Evolutionary conservation across 352 stramenopile genomes (phyloP), one percentile per base, ranked within the genome.

Genomic region (Phytophthora chlamydospora): DNA sequence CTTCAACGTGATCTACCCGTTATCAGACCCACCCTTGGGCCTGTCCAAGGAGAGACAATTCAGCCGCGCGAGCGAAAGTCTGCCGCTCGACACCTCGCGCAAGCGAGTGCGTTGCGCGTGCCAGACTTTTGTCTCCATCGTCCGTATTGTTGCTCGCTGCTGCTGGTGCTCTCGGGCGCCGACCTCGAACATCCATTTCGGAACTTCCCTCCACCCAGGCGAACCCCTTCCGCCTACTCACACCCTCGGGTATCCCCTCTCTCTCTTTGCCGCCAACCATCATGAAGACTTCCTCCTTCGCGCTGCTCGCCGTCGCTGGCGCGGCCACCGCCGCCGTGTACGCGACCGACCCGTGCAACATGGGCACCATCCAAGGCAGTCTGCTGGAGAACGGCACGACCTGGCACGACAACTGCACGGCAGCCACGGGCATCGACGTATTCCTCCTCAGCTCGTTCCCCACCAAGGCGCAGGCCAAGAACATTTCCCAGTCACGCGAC

Each of bases 381-480:
- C 58, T 90, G 21, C 72, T 77, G 21, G 6, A 68, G 17, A 90
- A 90, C 56, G 77, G 65, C 31, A 90, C 81, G 4, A 48, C 57
- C 33, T 76, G 73, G 50, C 73, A 73, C 36, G 62, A 66, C 6
- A 76, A 47, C 31, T 81, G 73, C 36, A 27, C 39, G 31, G 17
- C 31, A 13, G 62, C 63, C 24, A 83, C 76, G 1, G 77, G 77
- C 38, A 56, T 78, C n/a, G 73, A 90, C 50, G 79, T 90, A 27
- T 90, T 75, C 50, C 27, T 48, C 8, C 27, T 82, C 29, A 48
- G 10, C 6, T 34, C 34, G 8, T 80, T 87, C 46, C 79, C 81
- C 6, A 88, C 73, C 8, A 60, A 71, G 35, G 54, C 65, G 6
- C 70, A 88, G 62, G 76, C 73, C 9, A 39, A 81, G 43, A 68